These are phyloP conservation scores for Rhodotorula mucilaginosa DNA, from an alignment of 1,284 basidiomycete genomes.

Conservation along the genomic window DNA sequence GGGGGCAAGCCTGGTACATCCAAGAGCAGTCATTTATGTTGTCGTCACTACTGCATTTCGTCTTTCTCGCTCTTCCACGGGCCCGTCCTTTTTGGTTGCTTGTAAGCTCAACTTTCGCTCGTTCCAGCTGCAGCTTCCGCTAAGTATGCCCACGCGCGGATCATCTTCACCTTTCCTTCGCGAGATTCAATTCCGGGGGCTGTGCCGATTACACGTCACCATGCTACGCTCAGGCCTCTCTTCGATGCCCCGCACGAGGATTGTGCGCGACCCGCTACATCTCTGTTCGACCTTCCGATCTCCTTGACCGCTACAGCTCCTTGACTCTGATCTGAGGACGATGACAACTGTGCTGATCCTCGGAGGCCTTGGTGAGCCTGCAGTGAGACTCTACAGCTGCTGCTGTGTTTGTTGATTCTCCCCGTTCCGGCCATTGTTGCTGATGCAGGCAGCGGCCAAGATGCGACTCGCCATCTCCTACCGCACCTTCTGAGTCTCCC, in stretches of 20 bases:
- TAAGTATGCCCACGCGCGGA: too few species aligned
- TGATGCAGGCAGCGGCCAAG: constrained; percentile 8
- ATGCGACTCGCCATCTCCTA: constrained; percentile 30
- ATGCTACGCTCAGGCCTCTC: not conserved
- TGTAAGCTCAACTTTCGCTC: not conserved
- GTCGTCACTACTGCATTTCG: not conserved
- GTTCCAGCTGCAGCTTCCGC: not conserved
- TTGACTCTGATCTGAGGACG: too few species aligned
- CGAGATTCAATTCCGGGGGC: too few species aligned
- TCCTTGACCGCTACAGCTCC: too few species aligned
- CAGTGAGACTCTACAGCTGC: too few species aligned
- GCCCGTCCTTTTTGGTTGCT: not conserved
- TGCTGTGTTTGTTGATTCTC: not conserved
- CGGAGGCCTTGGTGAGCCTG: constrained; percentile 25
- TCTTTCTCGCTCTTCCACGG: not conserved
- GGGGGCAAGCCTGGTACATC: too few species aligned
- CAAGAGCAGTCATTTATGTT: not conserved
- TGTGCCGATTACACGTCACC: not conserved
- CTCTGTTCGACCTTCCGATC: not conserved
- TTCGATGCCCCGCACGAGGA: too few species aligned
- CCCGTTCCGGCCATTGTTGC: not conserved
- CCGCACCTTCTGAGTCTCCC: constrained; percentile 18
- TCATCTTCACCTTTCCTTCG: too few species aligned
- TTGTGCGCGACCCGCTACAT: not conserved
- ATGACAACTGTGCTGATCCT: constrained; percentile 25